Evolutionary conservation across 192 early-diverging fungal genomes (phyloP).

Genomic region (Powellomyces hirtus): DNA sequence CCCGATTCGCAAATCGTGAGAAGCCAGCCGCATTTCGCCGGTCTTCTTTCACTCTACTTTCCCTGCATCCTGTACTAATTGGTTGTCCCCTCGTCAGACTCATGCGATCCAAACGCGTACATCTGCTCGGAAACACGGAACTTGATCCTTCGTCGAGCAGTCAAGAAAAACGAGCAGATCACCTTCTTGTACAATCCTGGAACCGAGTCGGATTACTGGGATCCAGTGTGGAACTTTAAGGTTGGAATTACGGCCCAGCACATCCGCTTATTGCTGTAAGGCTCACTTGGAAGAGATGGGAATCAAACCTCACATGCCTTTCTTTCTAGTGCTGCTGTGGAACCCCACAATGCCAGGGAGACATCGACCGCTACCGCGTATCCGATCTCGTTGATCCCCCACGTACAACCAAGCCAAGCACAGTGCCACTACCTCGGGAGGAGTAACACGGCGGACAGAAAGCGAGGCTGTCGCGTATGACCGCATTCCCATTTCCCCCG

Average conservation of each 20-base stretch:
- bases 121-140: constrained; percentile 15
- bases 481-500: too few relatives aligned
- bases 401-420: background rate
- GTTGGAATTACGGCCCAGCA: too few relatives aligned
- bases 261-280: too few relatives aligned
- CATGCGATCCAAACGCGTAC: constrained; percentile 37
- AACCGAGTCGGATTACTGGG: constrained; percentile 12
- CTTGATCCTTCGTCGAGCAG: constrained; percentile 14
- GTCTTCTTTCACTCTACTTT: background rate
- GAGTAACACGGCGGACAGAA: too few relatives aligned
- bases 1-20: constrained; percentile 38
- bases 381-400: background rate
- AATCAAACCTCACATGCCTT: background rate
- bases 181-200: constrained; percentile 41
- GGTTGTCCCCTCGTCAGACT: constrained; percentile 21
- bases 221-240: constrained; percentile 43
- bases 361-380: constrained; percentile 19
- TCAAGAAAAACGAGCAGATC: constrained; percentile 34
- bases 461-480: too few relatives aligned
- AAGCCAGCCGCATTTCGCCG: background rate
- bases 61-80: background rate
- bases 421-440: background rate
- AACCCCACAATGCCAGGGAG: constrained; percentile 14
- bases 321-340: constrained; percentile 17
- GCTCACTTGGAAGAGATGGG: too few relatives aligned